Evolutionary conservation across 805 yeast genomes (phyloP).

Genomic region (Sugiyamaella chiloensis): DNA sequence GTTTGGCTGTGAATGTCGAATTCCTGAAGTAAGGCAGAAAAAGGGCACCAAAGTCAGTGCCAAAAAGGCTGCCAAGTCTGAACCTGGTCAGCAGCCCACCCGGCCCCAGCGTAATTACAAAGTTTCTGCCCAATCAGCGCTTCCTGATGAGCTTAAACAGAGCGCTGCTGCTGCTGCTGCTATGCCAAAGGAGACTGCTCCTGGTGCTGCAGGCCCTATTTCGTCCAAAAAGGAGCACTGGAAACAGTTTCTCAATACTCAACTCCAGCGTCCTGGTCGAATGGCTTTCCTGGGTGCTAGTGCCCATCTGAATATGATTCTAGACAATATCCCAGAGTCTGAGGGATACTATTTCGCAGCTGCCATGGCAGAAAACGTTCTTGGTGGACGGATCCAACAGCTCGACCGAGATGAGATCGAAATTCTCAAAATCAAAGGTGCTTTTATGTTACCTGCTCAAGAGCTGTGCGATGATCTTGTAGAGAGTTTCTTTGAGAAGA

Average conservation of each 20-base stretch:
- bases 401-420: slow-evolving; percentile 62
- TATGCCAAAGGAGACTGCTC: not conserved
- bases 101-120: slow-evolving; percentile 9
- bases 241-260: slow-evolving; percentile 35
- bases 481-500: slow-evolving; percentile 55
- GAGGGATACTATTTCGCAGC: slow-evolving; percentile 43
- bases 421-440: slow-evolving; percentile 61
- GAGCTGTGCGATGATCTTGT: slow-evolving; percentile 59
- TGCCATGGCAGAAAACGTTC: slow-evolving; percentile 21
- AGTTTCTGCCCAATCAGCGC: slow-evolving; percentile 9
- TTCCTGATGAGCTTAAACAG: slow-evolving; percentile 2
- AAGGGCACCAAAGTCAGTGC: not conserved
- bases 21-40: slow-evolving; percentile 49
- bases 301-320: slow-evolving; percentile 47
- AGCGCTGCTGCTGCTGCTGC: not conserved
- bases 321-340: slow-evolving; percentile 43
- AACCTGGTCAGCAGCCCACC: not conserved
- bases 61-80: not conserved
- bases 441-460: slow-evolving; percentile 62
- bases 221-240: slow-evolving; percentile 23
- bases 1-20: slow-evolving; percentile 66
- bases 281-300: slow-evolving; percentile 53
- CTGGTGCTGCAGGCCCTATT: not conserved
- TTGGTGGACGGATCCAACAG: slow-evolving; percentile 28
- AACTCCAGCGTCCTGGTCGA: slow-evolving; percentile 33